phyloP scores from a whole-genome alignment of 306 rosid genomes.

The Cotoneaster glaucophyllus region DNA sequence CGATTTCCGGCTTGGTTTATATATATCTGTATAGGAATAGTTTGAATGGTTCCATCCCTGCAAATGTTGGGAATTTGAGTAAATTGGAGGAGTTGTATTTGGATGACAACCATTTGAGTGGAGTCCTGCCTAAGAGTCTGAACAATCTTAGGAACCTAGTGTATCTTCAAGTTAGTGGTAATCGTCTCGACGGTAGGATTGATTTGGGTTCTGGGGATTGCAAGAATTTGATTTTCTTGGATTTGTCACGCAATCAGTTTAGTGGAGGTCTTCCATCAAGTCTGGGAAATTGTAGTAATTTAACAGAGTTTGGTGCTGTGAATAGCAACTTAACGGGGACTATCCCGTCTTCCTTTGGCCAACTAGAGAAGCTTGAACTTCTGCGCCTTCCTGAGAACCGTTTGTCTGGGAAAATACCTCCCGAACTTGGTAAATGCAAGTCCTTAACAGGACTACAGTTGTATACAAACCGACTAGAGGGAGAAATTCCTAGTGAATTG shows the following conservation, averaged over 20 bases:
- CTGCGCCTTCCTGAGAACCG: conserved; percentile 47
- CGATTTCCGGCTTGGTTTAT: conserved; percentile 23
- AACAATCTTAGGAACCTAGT: conserved; percentile 37
- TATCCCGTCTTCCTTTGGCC: conserved; percentile 65
- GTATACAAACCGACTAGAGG: conserved; percentile 59
- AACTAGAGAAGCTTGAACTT: conserved; percentile 25
- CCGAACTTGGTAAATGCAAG: conserved; percentile 56
- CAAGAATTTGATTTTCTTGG: conserved; percentile 34
- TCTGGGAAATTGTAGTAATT: conserved; percentile 58
- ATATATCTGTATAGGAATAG: conserved; percentile 33
- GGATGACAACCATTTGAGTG: conserved; percentile 36
- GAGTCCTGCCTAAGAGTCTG: conserved; percentile 48
- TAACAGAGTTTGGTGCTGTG: conserved; percentile 25
- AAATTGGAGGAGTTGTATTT: conserved; percentile 26
- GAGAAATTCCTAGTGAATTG: conserved; percentile 61
- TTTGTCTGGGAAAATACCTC: conserved; percentile 64
- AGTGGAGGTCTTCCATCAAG: conserved; percentile 54
- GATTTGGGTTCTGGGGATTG: conserved; percentile 42
- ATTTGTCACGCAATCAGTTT: conserved; percentile 47
- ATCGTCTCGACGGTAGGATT: conserved; percentile 53
- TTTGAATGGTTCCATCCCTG: conserved; percentile 54
- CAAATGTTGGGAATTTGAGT: conserved; percentile 43
- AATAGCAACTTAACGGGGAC: conserved; percentile 42
- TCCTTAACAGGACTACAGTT: conserved; percentile 43
- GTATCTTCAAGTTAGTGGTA: conserved; percentile 18